Conservation (phyloP, 192 early-diverging fungal species). For the Coemansia sp. region DNA sequence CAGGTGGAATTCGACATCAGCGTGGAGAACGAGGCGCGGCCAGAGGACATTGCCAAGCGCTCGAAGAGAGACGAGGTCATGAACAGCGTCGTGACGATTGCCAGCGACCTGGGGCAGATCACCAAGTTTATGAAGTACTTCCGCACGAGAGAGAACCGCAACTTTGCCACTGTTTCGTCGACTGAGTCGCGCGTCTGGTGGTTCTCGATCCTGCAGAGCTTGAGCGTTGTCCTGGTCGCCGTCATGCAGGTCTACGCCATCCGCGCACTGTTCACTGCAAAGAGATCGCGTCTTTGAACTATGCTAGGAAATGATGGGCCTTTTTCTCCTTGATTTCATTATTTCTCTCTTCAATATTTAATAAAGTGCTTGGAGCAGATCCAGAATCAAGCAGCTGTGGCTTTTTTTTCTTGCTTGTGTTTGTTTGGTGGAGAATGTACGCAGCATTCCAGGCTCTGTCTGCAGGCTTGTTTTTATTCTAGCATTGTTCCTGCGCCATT, state of each 20-base stretch:
- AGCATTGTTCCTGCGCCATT: too few relatives aligned
- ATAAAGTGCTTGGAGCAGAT: background rate
- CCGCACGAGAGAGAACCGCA: slow-evolving; percentile 85
- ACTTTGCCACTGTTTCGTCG: slow-evolving; percentile 83
- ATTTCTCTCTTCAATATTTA: slow-evolving; percentile 1
- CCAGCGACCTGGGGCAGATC: slow-evolving; percentile 63
- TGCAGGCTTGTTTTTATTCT: too few relatives aligned
- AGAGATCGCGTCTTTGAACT: slow-evolving; percentile 55
- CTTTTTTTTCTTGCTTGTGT: background rate
- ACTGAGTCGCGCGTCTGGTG: slow-evolving; percentile 88
- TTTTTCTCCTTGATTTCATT: background rate
- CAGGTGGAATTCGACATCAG: slow-evolving; percentile 93
- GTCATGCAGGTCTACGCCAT: slow-evolving; percentile 93
- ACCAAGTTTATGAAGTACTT: slow-evolving; percentile 85
- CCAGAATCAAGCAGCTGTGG: too few relatives aligned
- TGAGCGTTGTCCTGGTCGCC: slow-evolving; percentile 78
- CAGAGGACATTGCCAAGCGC: slow-evolving; percentile 56
- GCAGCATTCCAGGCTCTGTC: too few relatives aligned
- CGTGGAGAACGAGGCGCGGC: slow-evolving; percentile 80
- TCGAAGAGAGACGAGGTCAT: slow-evolving; percentile 59
- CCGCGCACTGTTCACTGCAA: slow-evolving; percentile 82
- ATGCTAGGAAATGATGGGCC: background rate
- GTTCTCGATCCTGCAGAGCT: slow-evolving; percentile 80
- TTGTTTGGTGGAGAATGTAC: too few relatives aligned
- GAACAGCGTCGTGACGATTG: slow-evolving; percentile 60